A percentile compares a stretch with the other conserved stretches of the same genome.
phyloP scores from a whole-genome alignment of 2,329 filamentous ascomycete species.

The Fusarium ambrosium region DNA sequence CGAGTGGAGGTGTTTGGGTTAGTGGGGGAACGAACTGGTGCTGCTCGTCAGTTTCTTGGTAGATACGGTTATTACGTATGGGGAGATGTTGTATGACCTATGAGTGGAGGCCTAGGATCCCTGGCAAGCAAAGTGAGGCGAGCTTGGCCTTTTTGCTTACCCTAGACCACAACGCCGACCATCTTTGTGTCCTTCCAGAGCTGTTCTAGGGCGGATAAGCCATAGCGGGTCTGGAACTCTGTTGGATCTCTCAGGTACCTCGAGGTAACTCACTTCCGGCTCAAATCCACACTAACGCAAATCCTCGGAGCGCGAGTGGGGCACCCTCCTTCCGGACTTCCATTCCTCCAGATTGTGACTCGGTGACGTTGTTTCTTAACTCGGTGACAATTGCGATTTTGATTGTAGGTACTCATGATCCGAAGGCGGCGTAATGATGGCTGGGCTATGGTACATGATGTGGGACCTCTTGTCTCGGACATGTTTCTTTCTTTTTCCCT shows the following conservation, averaged over 20 bases:
- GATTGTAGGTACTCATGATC: conserved; percentile 37
- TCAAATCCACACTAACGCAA: conserved; percentile 9
- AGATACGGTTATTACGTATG: conserved; percentile 4
- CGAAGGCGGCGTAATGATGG: conserved; percentile 22
- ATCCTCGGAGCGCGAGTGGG: conserved; percentile 25
- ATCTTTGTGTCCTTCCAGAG: conserved; percentile 6
- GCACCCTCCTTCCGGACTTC: not conserved
- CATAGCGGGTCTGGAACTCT: not conserved
- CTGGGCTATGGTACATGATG: not conserved
- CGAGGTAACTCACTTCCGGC: conserved; percentile 32
- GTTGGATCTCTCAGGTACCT: conserved; percentile 17
- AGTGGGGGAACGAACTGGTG: conserved; percentile 34
- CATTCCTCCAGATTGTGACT: conserved; percentile 31
- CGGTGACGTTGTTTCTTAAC: conserved; percentile 29
- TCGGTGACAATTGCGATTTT: conserved; percentile 31
- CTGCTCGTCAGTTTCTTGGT: conserved; percentile 20
- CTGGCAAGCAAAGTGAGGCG: not conserved
- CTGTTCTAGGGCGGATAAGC: conserved; percentile 17
- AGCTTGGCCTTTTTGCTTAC: not conserved
- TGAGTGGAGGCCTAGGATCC: not conserved
- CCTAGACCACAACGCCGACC: conserved; percentile 28
- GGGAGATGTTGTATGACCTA: not conserved
- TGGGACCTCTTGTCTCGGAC: not conserved
- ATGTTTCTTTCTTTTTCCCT: not conserved
- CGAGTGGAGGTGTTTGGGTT: conserved; percentile 36